Base-by-base conservation (phyloP, 2,329 filamentous ascomycete species). In the Ascochyta pisi region DNA sequence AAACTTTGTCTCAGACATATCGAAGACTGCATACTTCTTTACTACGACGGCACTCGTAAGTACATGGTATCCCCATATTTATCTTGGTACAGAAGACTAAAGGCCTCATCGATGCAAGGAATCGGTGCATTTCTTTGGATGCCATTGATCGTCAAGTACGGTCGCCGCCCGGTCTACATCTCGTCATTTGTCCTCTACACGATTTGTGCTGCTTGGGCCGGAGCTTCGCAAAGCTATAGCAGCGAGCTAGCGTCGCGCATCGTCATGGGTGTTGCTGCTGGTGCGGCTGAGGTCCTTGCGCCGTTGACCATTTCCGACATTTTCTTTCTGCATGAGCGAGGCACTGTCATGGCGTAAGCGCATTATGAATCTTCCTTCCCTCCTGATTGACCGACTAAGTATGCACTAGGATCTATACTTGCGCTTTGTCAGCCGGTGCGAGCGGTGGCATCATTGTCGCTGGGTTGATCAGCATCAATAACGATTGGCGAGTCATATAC, bases 251-350 rank as follows among this genome's bases (percentile, higher is more conserved):
- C 84, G 3, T 84, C 81, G 49, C 85, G 76, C 54, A 76, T 84
- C 6, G 73, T 88, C 4, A 86, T 86, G 66, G 85, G 85, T 0
- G 77, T 87, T 45, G 84, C 82, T 6, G 84, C 84, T 39, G 85
- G 84, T 1, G 83, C 85, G 4, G 82, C 82, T 6, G 84, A 88
- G 75, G 86, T 83, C 0, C 79, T 85, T 2, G 83, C 84, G 69
- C 84, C 84, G 1, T 80, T 82, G 31, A 81, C 88, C 47, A 87
- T 87, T 64, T 83, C 85, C 2, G 85, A 88, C 65, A 79, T 86
- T 6, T 83, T 84, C 65, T 88, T 88, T 70, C 75, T 88, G 15
- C 83, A 87, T 66, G 83, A 87, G 46, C 79, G 86, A 57, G 85
- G 86, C 8, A 83, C 81, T 58, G 87, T 81, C 72, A 84, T 84